Base-by-base conservation (phyloP, 192 early-diverging fungal species). In the Pilaira anomala region DNA sequence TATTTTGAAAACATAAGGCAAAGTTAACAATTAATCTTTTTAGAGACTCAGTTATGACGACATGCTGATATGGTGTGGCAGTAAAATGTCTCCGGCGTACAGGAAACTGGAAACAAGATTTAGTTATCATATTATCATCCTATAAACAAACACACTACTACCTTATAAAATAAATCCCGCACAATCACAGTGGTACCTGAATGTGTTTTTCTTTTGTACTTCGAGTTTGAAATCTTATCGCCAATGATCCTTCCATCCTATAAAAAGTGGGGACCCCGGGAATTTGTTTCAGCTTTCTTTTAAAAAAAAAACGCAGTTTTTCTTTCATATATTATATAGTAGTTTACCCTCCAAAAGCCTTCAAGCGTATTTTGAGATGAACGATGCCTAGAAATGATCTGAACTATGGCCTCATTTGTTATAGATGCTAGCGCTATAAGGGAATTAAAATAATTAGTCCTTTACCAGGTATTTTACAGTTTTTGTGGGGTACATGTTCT, bases 121-220 rank as follows among this genome's bases (percentile, higher is more conserved):
- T 40, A n/a, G n/a, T n/a, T n/a, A n/a, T n/a, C n/a, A n/a, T n/a
- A n/a, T n/a, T n/a, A n/a, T n/a, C n/a, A n/a, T n/a, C n/a, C 22
- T 18, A 41, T 21, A 57, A 22, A 57, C 13, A 57, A 41, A 2
- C 8, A 16, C 19, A 18, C 19, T 46, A 16, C 22, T 76, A 89
- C 87, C 61, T 81, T 88, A 67, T 83, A 86, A 46, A 90, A 90
- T 7, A 90, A 45, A 66, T 90, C 86, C 7, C 76, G 70, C n/a
- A 85, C 78, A 16, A 76, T 70, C 0, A 87, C 74, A 5, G 78
- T 85, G 2, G 88, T 87, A 16, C 88, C 88, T 25, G 80, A 68
- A 26, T 67, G 67, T 51, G 53, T 7, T n/a, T 54, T 54, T 28
- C 52, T 54, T 9, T 54, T 36, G 33, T 36, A 36, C 33, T 36